Percentiles rank a stretch among this genome's conserved stretches.
Evolutionary conservation across 2,329 filamentous ascomycete genomes (phyloP).

Genomic region (Juglanconis oblonga): DNA sequence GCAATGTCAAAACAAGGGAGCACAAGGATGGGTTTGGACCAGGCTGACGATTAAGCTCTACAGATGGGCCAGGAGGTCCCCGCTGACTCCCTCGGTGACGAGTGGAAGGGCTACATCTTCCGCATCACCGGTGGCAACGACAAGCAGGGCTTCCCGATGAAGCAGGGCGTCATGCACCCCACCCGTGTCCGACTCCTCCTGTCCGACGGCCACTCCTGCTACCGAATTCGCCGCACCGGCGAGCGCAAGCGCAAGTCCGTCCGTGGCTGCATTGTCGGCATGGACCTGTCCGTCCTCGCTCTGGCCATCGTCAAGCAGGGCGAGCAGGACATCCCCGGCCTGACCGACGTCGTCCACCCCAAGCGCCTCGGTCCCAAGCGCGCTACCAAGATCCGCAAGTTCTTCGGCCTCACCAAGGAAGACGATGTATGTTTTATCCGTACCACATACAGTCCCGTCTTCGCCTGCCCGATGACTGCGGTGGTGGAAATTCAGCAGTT

Average conservation of each 20-base stretch:
- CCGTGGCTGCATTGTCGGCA: conserved; percentile 96
- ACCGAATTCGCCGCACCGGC: conserved; percentile 94
- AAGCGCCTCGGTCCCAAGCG: conserved; percentile 99
- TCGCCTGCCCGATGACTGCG: conserved; percentile 65
- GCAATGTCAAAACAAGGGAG: not conserved
- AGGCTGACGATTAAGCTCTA: conserved; percentile 25
- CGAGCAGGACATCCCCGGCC: conserved; percentile 86
- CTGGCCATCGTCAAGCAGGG: conserved; percentile 98
- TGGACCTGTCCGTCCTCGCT: conserved; percentile 92
- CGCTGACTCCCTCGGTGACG: conserved; percentile 92
- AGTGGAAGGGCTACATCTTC: conserved; percentile 99
- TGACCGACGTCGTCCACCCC: conserved; percentile 97
- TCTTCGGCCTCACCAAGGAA: conserved; percentile 99
- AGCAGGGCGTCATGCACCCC: conserved; percentile 99
- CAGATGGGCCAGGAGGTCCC: conserved; percentile 88
- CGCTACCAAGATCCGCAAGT: conserved; percentile 98
- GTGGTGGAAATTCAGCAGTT: conserved; percentile 39
- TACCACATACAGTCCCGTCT: conserved; percentile 60
- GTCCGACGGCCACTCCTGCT: conserved; percentile 96
- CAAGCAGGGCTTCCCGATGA: conserved; percentile 99
- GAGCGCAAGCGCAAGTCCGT: conserved; percentile 99
- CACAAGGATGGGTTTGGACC: not conserved
- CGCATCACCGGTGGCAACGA: conserved; percentile 99
- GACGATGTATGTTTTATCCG: conserved; percentile 78
- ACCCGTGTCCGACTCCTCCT: conserved; percentile 98